phyloP scores from a whole-genome alignment of 2,329 filamentous ascomycete species.

The Paradendryphiella salina region DNA sequence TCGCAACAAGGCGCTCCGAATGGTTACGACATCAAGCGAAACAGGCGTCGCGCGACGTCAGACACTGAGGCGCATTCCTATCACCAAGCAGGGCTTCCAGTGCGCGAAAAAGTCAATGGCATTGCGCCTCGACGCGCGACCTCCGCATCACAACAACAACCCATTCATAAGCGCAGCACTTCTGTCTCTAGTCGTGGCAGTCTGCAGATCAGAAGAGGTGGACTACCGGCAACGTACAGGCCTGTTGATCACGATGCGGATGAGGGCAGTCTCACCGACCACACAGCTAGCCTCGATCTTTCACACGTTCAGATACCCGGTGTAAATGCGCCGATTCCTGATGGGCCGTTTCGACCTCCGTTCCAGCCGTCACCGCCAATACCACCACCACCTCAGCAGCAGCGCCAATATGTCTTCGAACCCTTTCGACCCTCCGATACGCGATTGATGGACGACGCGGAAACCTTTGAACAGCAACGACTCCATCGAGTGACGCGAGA shows the following conservation, averaged over 20 bases:
- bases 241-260: constrained; percentile 28
- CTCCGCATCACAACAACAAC: constrained; percentile 27
- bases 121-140: constrained; percentile 18
- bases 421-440: constrained; percentile 56
- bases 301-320: constrained; percentile 41
- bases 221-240: constrained; percentile 14
- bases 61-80: constrained; percentile 32
- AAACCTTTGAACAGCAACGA: constrained; percentile 45
- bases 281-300: constrained; percentile 34
- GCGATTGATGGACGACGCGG: constrained; percentile 56
- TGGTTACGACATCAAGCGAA: constrained; percentile 6
- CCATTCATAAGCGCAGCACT: constrained; percentile 26
- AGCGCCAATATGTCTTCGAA: constrained; percentile 37
- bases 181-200: constrained; percentile 47
- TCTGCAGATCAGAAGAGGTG: constrained; percentile 36
- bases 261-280: constrained; percentile 39
- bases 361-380: constrained; percentile 2
- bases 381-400: constrained; percentile 12
- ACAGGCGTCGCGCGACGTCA: constrained; percentile 30
- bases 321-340: constrained; percentile 43
- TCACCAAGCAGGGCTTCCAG: constrained; percentile 29
- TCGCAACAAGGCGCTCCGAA: constrained; percentile 17
- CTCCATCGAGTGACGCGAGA: constrained; percentile 31
- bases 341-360: constrained; percentile 13
- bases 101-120: constrained; percentile 33